Evolutionary conservation across 441 rosid species (phyloP).

Genomic region (Syzygium malaccense): DNA sequence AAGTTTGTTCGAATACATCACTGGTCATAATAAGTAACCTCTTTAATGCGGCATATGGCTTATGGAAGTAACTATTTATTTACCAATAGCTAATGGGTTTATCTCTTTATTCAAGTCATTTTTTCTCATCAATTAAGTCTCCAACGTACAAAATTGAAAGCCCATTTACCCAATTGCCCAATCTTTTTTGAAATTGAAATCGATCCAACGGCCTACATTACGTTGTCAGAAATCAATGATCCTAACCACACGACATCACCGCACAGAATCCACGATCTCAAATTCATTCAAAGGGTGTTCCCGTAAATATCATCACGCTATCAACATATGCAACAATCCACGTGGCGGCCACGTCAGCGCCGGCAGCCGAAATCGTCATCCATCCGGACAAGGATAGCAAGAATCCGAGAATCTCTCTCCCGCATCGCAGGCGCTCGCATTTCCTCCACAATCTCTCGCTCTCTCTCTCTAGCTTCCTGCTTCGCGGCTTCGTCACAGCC

Average conservation of each 20-base stretch:
- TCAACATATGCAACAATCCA: neutral
- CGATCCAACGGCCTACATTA: neutral
- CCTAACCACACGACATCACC: neutral
- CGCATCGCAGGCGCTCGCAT: neutral
- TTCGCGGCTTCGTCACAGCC: neutral
- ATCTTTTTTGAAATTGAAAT: neutral
- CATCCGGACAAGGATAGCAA: neutral
- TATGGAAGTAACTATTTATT: neutral
- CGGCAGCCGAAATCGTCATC: neutral
- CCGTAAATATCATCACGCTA: neutral
- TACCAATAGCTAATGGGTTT: neutral
- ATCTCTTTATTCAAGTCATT: neutral
- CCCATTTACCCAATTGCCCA: neutral
- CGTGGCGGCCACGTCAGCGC: neutral
- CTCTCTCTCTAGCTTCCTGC: neutral
- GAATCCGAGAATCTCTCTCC: neutral
- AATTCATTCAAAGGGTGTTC: neutral
- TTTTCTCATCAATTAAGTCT: neutral
- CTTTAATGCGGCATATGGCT: neutral
- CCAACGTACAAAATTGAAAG: neutral
- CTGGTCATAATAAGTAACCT: neutral
- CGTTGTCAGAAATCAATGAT: neutral
- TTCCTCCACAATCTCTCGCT: neutral
- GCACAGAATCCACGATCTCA: neutral
- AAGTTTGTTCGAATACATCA: fast-evolving